Percentiles rank a stretch among this genome's conserved stretches.
phyloP scores from a whole-genome alignment of 2,329 filamentous ascomycete species.

The Cercospora brassicicola region DNA sequence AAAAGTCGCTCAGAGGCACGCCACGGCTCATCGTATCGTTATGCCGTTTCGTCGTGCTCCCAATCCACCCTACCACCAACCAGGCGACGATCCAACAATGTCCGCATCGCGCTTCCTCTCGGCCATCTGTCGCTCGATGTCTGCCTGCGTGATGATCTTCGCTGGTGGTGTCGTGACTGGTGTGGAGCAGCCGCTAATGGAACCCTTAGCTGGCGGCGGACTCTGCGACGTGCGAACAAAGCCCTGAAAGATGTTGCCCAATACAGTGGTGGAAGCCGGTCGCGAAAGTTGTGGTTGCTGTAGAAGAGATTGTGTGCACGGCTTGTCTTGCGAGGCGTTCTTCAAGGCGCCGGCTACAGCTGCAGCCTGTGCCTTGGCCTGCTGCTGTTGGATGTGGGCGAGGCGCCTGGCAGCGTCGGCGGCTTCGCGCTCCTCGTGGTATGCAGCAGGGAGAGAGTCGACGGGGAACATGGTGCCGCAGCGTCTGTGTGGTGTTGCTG shows the following conservation, averaged over 20 bases:
- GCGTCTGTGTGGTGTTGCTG: neutral
- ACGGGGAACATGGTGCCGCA: slow-evolving; percentile 36
- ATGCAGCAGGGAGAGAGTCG: slow-evolving; percentile 36
- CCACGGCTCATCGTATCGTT: neutral
- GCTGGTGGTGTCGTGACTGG: slow-evolving; percentile 23
- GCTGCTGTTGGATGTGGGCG: slow-evolving; percentile 26
- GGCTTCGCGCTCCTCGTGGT: slow-evolving; percentile 37
- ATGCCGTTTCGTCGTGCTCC: neutral
- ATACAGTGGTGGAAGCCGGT: slow-evolving; percentile 25
- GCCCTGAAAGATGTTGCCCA: slow-evolving; percentile 35
- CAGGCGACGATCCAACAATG: slow-evolving; percentile 27
- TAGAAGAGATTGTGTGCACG: slow-evolving; percentile 14
- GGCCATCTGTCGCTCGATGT: slow-evolving; percentile 32
- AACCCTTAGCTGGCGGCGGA: slow-evolving; percentile 7
- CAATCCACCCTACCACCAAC: slow-evolving; percentile 20
- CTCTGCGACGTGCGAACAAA: slow-evolving; percentile 20
- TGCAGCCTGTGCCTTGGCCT: slow-evolving; percentile 24
- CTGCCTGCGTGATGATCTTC: slow-evolving; percentile 29
- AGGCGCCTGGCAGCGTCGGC: slow-evolving; percentile 30
- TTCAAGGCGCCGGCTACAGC: slow-evolving; percentile 16
- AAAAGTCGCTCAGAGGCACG: neutral
- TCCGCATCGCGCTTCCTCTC: slow-evolving; percentile 37
- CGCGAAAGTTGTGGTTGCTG: slow-evolving; percentile 30
- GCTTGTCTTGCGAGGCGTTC: slow-evolving; percentile 9
- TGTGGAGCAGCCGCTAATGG: slow-evolving; percentile 21